Evolutionary conservation across 1,284 basidiomycete species (phyloP), one percentile per base, ranked within the genome.

Genomic region (Hemileia vastatrix): DNA sequence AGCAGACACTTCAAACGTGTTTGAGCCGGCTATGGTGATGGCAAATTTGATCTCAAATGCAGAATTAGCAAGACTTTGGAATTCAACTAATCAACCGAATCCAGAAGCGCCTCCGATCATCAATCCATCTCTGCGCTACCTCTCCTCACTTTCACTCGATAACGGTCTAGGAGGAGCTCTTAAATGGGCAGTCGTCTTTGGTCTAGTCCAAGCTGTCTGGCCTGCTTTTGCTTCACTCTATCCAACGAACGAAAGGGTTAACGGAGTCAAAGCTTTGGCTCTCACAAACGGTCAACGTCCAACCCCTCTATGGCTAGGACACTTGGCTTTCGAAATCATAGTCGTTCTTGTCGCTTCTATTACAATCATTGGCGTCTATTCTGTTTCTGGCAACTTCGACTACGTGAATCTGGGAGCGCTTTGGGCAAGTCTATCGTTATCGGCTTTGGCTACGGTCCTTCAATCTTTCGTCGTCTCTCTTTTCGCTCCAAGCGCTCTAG

Each of bases 201-300:
- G n/a, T n/a, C n/a, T n/a, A n/a, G n/a, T 59, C 0, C 67, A 86
- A 83, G 80, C 84, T 15, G 83, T 87, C 0, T 89, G 83, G 73
- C 86, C 87, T 1, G 87, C 87, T 0, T 90, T 90, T 75, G 87
- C 85, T 65, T 80, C 85, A 6, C 73, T 90, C 11, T 90, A 89
- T 72, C 85, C 87, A 4, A 82, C 83, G 15, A 81, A 80, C 66
- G 86, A 86, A 71, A 81, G 83, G 27, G 79, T 80, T 48, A 84
- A 83, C 6, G 83, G 82, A 45, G 86, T 84, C 1, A 86, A 84
- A 76, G 86, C 85, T 4, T 89, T 86, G 85, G 84, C 86, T 65
- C 77, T 86, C 27, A 87, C 85, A 33, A 90, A 90, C 70, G 87
- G 87, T 0, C 77, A 88, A 32, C 81, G 83, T 58, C 86, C 87